Percentiles rank a stretch among this genome's conserved stretches.
Evolutionary conservation across 768 basidiomycete genomes (phyloP).

Genomic region (Calocera viscosa): DNA sequence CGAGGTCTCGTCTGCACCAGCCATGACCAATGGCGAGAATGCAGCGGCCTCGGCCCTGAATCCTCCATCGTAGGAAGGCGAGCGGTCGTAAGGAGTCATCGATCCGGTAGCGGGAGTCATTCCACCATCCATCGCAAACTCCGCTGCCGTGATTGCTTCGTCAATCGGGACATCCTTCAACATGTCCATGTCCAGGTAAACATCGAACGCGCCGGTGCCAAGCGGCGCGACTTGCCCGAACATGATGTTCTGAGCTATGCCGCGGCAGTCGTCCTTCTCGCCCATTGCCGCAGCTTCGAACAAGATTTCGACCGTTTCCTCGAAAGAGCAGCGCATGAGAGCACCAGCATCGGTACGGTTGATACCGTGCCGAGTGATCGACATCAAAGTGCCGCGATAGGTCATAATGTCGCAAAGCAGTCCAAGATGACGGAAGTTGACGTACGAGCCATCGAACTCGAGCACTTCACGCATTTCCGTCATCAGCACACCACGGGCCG

Average conservation of each 20-base stretch:
- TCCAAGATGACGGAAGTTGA: constrained; percentile 95
- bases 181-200: constrained; percentile 94
- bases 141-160: constrained; percentile 60
- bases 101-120: constrained; percentile 78
- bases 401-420: constrained; percentile 99
- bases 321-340: constrained; percentile 96
- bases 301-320: constrained; percentile 97
- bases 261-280: constrained; percentile 96
- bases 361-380: constrained; percentile 98
- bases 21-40: constrained; percentile 89
- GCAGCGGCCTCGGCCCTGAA: constrained; percentile 79
- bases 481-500: constrained; percentile 86
- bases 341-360: constrained; percentile 99
- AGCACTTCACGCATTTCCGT: constrained; percentile 90
- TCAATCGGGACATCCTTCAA: constrained; percentile 97
- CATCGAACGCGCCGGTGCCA: constrained; percentile 95
- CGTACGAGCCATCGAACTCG: constrained; percentile 98
- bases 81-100: constrained; percentile 95
- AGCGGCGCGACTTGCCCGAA: constrained; percentile 99
- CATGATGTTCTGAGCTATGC: constrained; percentile 98
- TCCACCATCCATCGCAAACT: constrained; percentile 56
- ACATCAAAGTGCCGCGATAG: constrained; percentile 86
- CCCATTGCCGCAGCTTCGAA: constrained; percentile 98
- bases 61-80: constrained; percentile 61
- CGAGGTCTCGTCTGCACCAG: constrained; percentile 62